Percentiles rank a stretch among this genome's conserved stretches.
Evolutionary conservation across 345 rosid species (phyloP).

Genomic region (Melaleuca quinquenervia): DNA sequence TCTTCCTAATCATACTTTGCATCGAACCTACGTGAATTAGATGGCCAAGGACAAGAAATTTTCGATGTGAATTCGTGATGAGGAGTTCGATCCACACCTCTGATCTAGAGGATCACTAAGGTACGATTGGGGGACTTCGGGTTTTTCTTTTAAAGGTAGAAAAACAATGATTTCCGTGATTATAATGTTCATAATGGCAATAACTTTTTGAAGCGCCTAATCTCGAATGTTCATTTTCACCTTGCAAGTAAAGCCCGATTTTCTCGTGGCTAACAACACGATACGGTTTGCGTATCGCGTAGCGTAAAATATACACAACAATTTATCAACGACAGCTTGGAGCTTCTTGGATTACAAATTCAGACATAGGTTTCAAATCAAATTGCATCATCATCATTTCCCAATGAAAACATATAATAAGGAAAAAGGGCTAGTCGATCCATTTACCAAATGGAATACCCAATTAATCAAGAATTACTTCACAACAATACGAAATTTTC

Average conservation of each 20-base stretch:
- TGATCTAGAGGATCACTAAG: neutral
- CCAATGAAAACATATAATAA: fast-evolving
- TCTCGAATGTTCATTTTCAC: too few relatives aligned
- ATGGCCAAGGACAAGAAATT: too few relatives aligned
- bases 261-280: too few relatives aligned
- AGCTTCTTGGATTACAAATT: neutral
- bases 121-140: neutral
- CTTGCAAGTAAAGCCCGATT: too few relatives aligned
- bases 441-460: fast-evolving
- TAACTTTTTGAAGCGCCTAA: neutral
- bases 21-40: too few relatives aligned
- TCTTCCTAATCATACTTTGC: neutral
- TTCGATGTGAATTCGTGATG: neutral
- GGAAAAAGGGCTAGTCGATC: fast-evolving
- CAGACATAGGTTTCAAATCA: neutral
- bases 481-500: neutral
- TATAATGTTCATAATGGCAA: too few relatives aligned
- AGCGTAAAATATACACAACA: neutral
- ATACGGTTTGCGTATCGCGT: neutral
- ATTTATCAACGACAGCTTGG: fast-evolving
- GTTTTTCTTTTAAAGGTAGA: neutral
- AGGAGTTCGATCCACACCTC: neutral
- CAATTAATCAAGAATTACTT: neutral
- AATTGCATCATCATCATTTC: neutral
- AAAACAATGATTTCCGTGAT: too few relatives aligned